Percentiles rank a stretch among this genome's conserved stretches.
Conservation (phyloP, 179 eudicot species). For the Camellia oleifera region DNA sequence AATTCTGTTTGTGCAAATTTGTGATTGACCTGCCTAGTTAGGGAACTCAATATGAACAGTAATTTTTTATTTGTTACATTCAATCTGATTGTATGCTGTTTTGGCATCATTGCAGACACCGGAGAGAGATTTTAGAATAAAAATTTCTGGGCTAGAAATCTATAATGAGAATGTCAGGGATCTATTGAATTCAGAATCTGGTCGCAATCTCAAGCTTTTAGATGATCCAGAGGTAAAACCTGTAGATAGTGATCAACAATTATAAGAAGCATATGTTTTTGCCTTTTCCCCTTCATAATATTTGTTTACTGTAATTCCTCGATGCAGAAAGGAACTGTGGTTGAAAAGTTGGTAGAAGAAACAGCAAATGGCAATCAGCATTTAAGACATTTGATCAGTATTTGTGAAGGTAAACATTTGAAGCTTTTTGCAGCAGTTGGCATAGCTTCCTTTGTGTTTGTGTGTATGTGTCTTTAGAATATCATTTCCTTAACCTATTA, state of each 20-base stretch:
- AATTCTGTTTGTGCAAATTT: not conserved
- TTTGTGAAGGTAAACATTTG: constrained; percentile 73
- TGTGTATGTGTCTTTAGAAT: not conserved
- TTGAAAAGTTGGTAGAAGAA: constrained; percentile 96
- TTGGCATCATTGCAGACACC: constrained; percentile 59
- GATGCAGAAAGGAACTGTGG: constrained; percentile 91
- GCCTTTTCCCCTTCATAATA: not conserved
- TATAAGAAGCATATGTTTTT: not conserved
- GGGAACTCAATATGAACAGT: not conserved
- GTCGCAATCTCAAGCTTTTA: constrained; percentile 82
- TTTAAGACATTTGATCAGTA: constrained; percentile 65
- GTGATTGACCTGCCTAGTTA: not conserved
- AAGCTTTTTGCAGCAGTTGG: not conserved
- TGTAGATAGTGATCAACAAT: not conserved
- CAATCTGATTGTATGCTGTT: constrained; percentile 16
- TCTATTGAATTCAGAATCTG: constrained; percentile 83
- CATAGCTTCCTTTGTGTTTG: not conserved
- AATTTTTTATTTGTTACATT: not conserved
- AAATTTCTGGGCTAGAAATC: constrained; percentile 92
- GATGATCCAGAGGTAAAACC: constrained; percentile 92
- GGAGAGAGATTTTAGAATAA: constrained; percentile 78
- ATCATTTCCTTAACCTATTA: not conserved
- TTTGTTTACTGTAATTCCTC: not conserved
- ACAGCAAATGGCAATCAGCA: constrained; percentile 70
- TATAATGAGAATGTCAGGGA: constrained; percentile 96